Conservation (phyloP, 2,329 filamentous ascomycete genomes). For the Alternaria brassicae region DNA sequence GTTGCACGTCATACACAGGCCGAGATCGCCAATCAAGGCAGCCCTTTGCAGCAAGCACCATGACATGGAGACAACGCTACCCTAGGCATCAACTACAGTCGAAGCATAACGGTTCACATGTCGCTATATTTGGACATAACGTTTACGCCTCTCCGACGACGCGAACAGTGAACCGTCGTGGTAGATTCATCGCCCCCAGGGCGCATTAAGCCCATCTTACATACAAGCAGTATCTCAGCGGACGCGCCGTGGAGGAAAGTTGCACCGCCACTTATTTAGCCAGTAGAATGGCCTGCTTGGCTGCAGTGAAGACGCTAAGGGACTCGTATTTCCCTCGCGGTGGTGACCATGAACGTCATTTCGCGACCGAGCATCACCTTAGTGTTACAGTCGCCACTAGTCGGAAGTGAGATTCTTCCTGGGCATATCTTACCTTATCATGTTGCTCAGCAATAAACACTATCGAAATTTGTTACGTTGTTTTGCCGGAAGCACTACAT, state of each 20-base stretch:
- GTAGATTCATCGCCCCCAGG: not conserved
- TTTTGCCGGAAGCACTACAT: not conserved
- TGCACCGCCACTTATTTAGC: not conserved
- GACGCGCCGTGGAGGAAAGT: not conserved
- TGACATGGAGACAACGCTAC: not conserved
- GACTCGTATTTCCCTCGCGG: not conserved
- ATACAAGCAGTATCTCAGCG: not conserved
- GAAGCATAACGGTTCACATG: not conserved
- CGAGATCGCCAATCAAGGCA: constrained; percentile 7
- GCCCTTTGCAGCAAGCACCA: not conserved
- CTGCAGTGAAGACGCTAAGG: not conserved
- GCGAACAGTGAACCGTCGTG: not conserved
- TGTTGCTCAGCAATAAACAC: not conserved
- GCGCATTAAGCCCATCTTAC: not conserved
- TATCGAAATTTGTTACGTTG: not conserved
- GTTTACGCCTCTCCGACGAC: not conserved
- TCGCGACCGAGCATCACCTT: not conserved
- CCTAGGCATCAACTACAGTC: not conserved
- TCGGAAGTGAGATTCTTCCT: not conserved
- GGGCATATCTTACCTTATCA: not conserved
- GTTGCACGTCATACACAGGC: not conserved
- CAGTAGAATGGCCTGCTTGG: not conserved
- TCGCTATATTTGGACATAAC: constrained; percentile 2
- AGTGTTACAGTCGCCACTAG: not conserved
- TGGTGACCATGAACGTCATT: constrained; percentile 1